These are phyloP conservation scores for Xylaria nigripes DNA, from an alignment of 495 filamentous ascomycete species.

Conservation along the genomic window DNA sequence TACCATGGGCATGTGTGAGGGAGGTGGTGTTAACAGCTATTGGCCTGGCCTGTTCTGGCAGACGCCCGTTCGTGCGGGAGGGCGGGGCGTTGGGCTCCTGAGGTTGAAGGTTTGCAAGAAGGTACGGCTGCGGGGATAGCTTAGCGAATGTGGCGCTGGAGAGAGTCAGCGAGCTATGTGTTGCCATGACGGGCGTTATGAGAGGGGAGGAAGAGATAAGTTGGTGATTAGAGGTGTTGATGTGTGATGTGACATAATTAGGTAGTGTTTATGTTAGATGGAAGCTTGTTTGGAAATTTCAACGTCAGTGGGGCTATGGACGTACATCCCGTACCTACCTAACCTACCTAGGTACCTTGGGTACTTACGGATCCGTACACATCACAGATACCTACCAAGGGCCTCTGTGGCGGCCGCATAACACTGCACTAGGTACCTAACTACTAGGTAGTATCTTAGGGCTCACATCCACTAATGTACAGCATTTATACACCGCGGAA, in stretches of 20 bases:
- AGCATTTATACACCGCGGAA: no score
- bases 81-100: conserved; percentile 30
- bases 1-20: conserved; percentile 80
- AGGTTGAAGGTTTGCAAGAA: conserved; percentile 73
- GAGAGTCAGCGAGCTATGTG: conserved; percentile 49
- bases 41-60: conserved; percentile 56
- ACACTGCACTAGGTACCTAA: no score
- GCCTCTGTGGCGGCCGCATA: no score
- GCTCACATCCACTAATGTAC: no score
- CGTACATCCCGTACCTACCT: no score
- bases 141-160: conserved; percentile 79
- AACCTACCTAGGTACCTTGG: no score
- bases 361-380: no score
- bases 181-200: conserved; percentile 17
- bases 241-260: conserved; percentile 1
- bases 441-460: no score
- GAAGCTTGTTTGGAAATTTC: conserved; percentile 16
- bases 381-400: no score
- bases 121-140: conserved; percentile 79
- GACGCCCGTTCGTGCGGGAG: conserved; percentile 70
- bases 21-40: conserved; percentile 68
- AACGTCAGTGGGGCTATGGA: no score
- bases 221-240: not conserved
- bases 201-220: not conserved
- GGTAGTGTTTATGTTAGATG: not conserved